phyloP scores from a whole-genome alignment of 2,329 filamentous ascomycete genomes.

The Xylaria multiplex region DNA sequence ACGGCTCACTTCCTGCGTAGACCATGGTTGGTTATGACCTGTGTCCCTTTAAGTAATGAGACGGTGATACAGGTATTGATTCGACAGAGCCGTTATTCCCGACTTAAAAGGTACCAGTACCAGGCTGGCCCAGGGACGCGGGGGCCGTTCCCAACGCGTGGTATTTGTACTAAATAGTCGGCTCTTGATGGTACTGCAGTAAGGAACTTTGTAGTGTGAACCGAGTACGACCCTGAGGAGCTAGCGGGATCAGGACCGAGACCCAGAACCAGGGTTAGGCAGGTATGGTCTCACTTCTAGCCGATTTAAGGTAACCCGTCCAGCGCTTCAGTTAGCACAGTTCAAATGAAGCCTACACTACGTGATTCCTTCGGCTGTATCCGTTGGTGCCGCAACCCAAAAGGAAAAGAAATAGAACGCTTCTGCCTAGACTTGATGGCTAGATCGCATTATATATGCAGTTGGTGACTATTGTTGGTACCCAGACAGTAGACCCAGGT shows the following conservation, averaged over 20 bases:
- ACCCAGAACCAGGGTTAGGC: background rate
- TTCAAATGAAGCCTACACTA: background rate
- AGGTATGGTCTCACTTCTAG: conserved; percentile 16
- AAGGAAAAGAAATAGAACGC: conserved; percentile 22
- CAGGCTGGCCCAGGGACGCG: conserved; percentile 34
- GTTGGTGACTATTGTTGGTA: conserved; percentile 10
- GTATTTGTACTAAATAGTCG: conserved; percentile 33
- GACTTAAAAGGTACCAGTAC: conserved; percentile 40
- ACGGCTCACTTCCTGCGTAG: conserved; percentile 38
- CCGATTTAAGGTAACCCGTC: conserved; percentile 16
- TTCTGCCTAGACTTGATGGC: conserved; percentile 23
- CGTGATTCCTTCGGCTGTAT: conserved; percentile 11
- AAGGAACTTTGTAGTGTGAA: conserved; percentile 1
- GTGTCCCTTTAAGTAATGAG: conserved; percentile 31
- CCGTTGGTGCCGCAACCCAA: conserved; percentile 12
- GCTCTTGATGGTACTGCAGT: conserved; percentile 4
- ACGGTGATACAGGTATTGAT: conserved; percentile 37
- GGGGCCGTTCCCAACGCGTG: conserved; percentile 43
- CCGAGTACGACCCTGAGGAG: conserved; percentile 9
- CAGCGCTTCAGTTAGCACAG: conserved; percentile 7
- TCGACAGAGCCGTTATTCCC: conserved; percentile 41
- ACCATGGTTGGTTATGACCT: conserved; percentile 40
- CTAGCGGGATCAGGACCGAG: background rate
- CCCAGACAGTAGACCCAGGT: conserved; percentile 2
- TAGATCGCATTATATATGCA: background rate